Evolutionary conservation across 306 rosid genomes (phyloP), one percentile per base, ranked within the genome.

Genomic region (Amphicarpaea edgeworthii): DNA sequence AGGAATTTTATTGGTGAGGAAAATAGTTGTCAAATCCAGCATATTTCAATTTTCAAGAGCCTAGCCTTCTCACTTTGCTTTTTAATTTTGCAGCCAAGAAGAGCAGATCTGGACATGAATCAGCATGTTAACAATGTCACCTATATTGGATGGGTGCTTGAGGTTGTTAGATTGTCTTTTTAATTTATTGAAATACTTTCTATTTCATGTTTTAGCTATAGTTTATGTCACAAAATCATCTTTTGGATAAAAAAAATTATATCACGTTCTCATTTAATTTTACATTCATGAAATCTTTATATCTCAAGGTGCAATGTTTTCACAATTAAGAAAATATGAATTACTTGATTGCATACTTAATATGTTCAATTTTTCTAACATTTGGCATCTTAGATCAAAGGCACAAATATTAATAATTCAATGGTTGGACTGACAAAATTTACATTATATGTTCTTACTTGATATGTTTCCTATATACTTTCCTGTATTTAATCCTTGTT

Each of bases 91-190:
- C 93, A 95, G 99, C 97, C 97, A 10, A 81, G 97, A 79, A 87
- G 99, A 87, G 97, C 96, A 23, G 97, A 95, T 86, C 83, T 95
- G 34, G 97, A 95, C 88, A 92, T 90, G 99, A 95, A 95, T 79
- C 97, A 84, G 78, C 97, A 92, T 83, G 97, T 95, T 81, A 95
- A 92, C 85, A 95, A 95, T 46, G 99, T 95, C 75, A 76, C 91
- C 51, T 92, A 92, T 76, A 89, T 92, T 57, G 99, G 96, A 83
- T 95, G 99, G 99, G 92, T 95, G 73, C 91, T 95, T 67, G 97
- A 95, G 97, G 99, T 90, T 80, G 71, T 82, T 80, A 28, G 19
- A 62, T 53, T 41, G 19, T 54, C 73, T 54, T 6, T 60, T 75
- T 49, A 70, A 43, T 73, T 69, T 41, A 49, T 76, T 57, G 8